These are phyloP conservation scores for Ganoderma boninense DNA, from an alignment of 1,284 basidiomycete species.

Conservation along the genomic window DNA sequence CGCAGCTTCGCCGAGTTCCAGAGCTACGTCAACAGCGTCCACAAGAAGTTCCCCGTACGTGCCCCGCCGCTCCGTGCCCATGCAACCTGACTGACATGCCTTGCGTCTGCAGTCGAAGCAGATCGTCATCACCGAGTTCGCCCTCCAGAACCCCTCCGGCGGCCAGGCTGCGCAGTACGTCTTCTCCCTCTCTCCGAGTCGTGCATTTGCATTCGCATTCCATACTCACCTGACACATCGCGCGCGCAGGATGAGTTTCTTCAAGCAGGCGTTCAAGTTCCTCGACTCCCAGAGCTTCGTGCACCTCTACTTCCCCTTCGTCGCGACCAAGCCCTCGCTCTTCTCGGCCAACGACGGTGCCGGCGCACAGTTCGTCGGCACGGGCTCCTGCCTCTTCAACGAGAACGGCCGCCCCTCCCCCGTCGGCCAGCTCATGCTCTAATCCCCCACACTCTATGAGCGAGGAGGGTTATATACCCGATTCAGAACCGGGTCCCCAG, in stretches of 20 bases:
- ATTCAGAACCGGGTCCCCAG: neutral
- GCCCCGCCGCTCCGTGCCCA: neutral
- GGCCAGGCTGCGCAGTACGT: conserved; percentile 7
- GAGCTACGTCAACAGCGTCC: neutral
- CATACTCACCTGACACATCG: neutral
- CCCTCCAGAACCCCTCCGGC: conserved; percentile 2
- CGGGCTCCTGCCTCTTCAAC: conserved; percentile 7
- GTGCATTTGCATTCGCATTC: no score
- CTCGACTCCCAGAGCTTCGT: conserved; percentile 5
- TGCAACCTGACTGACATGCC: neutral
- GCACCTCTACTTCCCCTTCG: conserved; percentile 10
- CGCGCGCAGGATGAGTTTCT: conserved; percentile 3
- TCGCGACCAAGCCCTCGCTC: conserved; percentile 3
- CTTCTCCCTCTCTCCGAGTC: neutral
- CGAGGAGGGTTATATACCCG: neutral
- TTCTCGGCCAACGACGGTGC: neutral
- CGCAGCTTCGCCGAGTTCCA: neutral
- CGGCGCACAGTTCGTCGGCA: neutral
- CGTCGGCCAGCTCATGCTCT: conserved; percentile 5
- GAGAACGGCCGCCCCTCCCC: neutral
- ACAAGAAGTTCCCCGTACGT: conserved; percentile 4
- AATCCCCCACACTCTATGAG: neutral
- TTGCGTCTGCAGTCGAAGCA: neutral
- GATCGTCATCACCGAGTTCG: conserved; percentile 10
- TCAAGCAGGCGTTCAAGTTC: conserved; percentile 2